Base-by-base conservation (phyloP, 23 red algal species). In the Agarophyton chilense region DNA sequence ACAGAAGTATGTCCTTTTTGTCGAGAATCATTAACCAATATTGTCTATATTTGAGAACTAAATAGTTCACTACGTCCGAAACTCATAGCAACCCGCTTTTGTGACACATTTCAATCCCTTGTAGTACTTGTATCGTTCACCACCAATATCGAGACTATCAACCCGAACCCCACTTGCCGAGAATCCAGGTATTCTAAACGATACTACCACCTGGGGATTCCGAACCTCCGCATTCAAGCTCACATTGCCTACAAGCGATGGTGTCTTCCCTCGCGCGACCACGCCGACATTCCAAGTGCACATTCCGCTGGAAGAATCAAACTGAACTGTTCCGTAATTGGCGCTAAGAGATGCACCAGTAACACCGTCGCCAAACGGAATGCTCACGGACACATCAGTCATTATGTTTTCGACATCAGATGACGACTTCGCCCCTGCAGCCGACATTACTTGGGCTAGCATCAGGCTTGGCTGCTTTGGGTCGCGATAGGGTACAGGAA, bases 51-150 rank as follows among this genome's bases (percentile, higher is more conserved):
- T 47, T 12, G 44, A 47, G 12, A 47, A 9, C 44, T n/a, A n/a
- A n/a, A n/a, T n/a, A n/a, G n/a, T n/a, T 4, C 55, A 9, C 44
- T 80, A 89, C 39, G 88, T 54, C 47, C 94, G 94, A 47, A 96
- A 42, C 74, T 96, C 94, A 33, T 92, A 96, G 19, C 40, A 76
- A 29, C 88, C 88, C 16, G 94, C 83, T 34, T 93, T 96, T 81
- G 94, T 96, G 24, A 93, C 61, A 42, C 94, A 93, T 21, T 83
- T 79, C 53, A 96, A 64, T 47, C 94, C 94, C 32, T 96, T 96
- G 62, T 88, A 96, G 13, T 90, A 91, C 77, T 93, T 92, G 68
- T 96, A 96, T 33, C 41, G 44, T 45, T 96, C 94, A 40, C 77
- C 53, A 34, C 21, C 47, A 33, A 96, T 77, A 38, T 84, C 86